Evolutionary conservation across 495 filamentous ascomycete species (phyloP), one percentile per base, ranked within the genome.

Genomic region (Poronia punctata): DNA sequence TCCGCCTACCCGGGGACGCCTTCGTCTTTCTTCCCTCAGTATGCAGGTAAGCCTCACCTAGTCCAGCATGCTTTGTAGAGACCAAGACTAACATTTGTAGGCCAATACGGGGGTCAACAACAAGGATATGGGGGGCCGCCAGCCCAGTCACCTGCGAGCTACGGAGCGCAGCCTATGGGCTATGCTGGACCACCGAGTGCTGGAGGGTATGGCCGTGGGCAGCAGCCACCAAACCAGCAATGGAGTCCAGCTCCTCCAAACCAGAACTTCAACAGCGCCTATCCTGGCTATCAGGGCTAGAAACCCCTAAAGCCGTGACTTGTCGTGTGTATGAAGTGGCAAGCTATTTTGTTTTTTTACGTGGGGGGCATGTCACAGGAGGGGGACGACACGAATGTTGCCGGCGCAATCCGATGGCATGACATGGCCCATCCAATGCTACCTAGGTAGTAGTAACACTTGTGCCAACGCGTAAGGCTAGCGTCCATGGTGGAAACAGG

Each of bases 1-100:
- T 67, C 72, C 36, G 70, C 65, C 55, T 74, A 79, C 69, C 82
- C 82, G 45, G 78, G 80, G 53, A 85, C 81, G 1, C 86, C 86
- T 7, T 78, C 75, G 25, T 79, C 85, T 15, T 96, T 84, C 70
- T 98, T 95, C 64, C 93, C 92, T 48, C 93, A 97, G 62, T 98
- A 96, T 54, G 79, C 79, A 50, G 73, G 74, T 74, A 79, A 50
- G 67, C 80, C 45, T 61, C 76, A 77, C 67, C 74, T 77, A 72
- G 60, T 35, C 33, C 45, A 40, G 37, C 36, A 46, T 32, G 45
- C 38, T 18, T 45, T 45, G 53, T 15, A 5, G 6, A 12, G 49
- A 47, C 51, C 50, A 33, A 39, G 24, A 35, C 50, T 47, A 33
- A 50, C 46, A 57, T 40, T 19, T 24, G 27, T 59, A 47, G 70